Base-by-base conservation (phyloP, 2,329 filamentous ascomycete genomes). In the Apiospora rasikravindrae region DNA sequence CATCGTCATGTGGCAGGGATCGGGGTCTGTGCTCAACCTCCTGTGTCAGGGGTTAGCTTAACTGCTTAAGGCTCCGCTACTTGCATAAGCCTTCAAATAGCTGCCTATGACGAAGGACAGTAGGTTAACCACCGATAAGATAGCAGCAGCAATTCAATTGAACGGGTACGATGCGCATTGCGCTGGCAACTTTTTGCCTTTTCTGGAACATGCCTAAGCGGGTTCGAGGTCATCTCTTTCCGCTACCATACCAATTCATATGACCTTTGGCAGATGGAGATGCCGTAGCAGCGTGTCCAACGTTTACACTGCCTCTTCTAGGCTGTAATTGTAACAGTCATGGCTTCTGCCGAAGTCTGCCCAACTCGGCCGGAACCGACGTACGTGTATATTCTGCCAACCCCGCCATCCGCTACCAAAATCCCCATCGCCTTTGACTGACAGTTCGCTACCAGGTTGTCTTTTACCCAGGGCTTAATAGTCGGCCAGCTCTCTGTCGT, bases 401-500 rank as follows among this genome's bases (percentile, higher is more conserved):
- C 33, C 79, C 96, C 94, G 57, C 87, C 96, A 76, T 96, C 94
- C 47, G 98, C 98, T 82, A 97, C 94, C 0, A 94, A 98, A 5
- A 81, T 96, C 96, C 42, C 93, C 99, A 77, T 90, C 99, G 67
- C 88, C 98, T 44, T 4, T 45, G 33, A 26, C 47, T 71, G 26
- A 69, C 73, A 40, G 73, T n/a, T 75, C 77, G 72, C 64, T 40
- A 45, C 33, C 79, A 96, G 94, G 53, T 87, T 96, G 76, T 96
- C 94, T 47, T 98, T 98, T 82, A 97, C 94, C 0, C 94, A 98
- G 81, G 96, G 96, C 40, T 92, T 99, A 77, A 90, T 99, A 68
- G 88, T 98, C 44, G 96, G 96, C 69, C 96, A 99, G 82, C 88
- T 99, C 69, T 97, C 95, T 1, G 93, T 99, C 66, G 94, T 98